phyloP scores from a whole-genome alignment of 371 early-diverging fungal species.

The Gilbertella persicaria region DNA sequence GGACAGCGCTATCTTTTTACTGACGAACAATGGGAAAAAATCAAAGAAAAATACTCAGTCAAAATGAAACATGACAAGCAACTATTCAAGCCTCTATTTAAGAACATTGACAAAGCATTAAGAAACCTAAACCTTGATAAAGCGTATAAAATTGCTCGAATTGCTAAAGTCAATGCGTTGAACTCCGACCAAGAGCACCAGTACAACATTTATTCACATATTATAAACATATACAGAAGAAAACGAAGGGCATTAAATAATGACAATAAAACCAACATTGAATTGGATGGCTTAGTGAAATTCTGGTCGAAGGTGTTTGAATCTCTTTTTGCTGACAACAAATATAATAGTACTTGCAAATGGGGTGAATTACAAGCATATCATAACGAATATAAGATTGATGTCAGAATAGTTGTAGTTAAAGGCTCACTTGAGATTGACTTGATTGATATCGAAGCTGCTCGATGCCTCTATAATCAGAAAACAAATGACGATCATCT shows the following conservation, averaged over 20 bases:
- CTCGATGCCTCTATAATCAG: background rate
- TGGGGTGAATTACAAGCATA: slow-evolving; percentile 1
- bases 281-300: background rate
- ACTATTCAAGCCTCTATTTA: too few relatives aligned
- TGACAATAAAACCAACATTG: background rate
- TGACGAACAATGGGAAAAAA: background rate
- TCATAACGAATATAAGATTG: slow-evolving; percentile 1
- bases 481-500: slow-evolving; percentile 5
- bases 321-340: background rate
- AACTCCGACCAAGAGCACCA: too few relatives aligned
- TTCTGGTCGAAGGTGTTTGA: background rate
- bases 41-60: background rate
- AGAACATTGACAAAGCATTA: too few relatives aligned
- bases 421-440: background rate
- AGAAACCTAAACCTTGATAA: too few relatives aligned
- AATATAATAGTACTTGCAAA: background rate
- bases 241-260: too few relatives aligned
- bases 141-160: too few relatives aligned
- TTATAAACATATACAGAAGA: too few relatives aligned
- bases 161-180: too few relatives aligned
- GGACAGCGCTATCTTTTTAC: background rate
- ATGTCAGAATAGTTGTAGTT: background rate
- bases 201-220: too few relatives aligned
- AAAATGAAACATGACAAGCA: too few relatives aligned
- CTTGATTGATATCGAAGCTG: background rate